A percentile compares a stretch with the other conserved stretches of the same genome.
phyloP scores from a whole-genome alignment of 257 asterid species.

The Solanum pimpinellifolium region DNA sequence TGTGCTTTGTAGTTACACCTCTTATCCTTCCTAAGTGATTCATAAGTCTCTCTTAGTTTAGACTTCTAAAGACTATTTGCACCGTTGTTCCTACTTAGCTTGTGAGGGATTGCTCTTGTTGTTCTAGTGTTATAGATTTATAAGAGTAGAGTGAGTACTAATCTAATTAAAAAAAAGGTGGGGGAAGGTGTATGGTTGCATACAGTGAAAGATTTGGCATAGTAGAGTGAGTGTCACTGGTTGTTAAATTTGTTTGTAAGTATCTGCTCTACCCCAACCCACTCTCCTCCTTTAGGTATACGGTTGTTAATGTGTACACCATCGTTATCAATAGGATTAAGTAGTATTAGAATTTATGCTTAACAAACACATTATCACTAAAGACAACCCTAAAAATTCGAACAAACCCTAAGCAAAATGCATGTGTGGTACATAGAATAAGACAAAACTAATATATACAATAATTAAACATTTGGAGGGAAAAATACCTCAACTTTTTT shows the following conservation, averaged over 20 bases:
- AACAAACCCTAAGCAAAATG: not conserved
- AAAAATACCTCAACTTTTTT: not conserved
- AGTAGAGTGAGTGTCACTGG: not conserved
- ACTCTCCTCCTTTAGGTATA: not conserved
- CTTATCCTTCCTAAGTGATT: no score
- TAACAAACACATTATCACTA: not conserved
- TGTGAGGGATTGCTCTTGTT: no score
- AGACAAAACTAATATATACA: not conserved
- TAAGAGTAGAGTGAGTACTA: not conserved
- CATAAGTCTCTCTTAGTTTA: no score
- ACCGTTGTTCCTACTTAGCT: no score
- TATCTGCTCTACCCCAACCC: not conserved
- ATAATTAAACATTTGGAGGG: not conserved
- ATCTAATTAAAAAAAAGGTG: no score
- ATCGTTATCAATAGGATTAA: not conserved
- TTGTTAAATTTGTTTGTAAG: not conserved
- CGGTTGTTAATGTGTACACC: not conserved
- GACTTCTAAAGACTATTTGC: no score
- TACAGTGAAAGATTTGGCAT: not conserved
- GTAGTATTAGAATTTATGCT: not conserved
- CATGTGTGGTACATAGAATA: not conserved
- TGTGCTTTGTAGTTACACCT: no score
- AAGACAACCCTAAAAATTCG: not conserved
- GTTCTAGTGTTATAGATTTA: no score
- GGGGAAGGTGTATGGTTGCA: not conserved